phyloP scores from a whole-genome alignment of 2,329 filamentous ascomycete species.

The Penicillium nordicum region DNA sequence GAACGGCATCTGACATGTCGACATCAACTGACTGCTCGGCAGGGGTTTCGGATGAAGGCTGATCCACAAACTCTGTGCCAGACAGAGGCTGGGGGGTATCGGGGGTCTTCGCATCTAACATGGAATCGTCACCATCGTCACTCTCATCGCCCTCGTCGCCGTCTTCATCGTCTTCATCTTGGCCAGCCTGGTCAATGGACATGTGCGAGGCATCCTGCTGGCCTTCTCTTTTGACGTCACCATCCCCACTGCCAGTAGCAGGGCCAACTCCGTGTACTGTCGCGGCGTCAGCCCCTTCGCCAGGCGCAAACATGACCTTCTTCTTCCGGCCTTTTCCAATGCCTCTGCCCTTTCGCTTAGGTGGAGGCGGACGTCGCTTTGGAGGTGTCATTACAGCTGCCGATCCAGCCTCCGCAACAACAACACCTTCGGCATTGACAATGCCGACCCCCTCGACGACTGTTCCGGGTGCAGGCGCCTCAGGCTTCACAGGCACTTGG shows the following conservation, averaged over 20 bases:
- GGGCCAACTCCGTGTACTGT: constrained; percentile 37
- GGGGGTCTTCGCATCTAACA: constrained; percentile 45
- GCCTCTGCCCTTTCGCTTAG: constrained; percentile 77
- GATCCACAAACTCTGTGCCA: constrained; percentile 19
- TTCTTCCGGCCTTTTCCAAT: constrained; percentile 75
- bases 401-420: constrained; percentile 51
- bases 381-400: constrained; percentile 47
- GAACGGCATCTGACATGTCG: constrained; percentile 18
- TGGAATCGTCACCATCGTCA: constrained; percentile 52
- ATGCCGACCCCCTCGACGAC: constrained; percentile 58
- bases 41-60: constrained; percentile 12
- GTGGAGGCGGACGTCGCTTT: constrained; percentile 67
- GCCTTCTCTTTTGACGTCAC: constrained; percentile 38
- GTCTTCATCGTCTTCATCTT: constrained; percentile 48
- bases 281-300: constrained; percentile 40
- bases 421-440: constrained; percentile 59
- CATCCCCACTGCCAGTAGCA: constrained; percentile 37
- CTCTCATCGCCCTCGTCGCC: constrained; percentile 50
- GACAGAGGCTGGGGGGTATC: constrained; percentile 34
- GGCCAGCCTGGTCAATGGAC: constrained; percentile 43
- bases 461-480: constrained; percentile 54
- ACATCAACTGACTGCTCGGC: constrained; percentile 19
- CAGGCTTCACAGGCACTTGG: constrained; percentile 32
- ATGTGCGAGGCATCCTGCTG: constrained; percentile 42
- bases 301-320: constrained; percentile 58